A percentile compares a stretch with the other conserved stretches of the same genome.
Evolutionary conservation across 768 basidiomycete genomes (phyloP).

Genomic region (Xerocomus spinulosus): DNA sequence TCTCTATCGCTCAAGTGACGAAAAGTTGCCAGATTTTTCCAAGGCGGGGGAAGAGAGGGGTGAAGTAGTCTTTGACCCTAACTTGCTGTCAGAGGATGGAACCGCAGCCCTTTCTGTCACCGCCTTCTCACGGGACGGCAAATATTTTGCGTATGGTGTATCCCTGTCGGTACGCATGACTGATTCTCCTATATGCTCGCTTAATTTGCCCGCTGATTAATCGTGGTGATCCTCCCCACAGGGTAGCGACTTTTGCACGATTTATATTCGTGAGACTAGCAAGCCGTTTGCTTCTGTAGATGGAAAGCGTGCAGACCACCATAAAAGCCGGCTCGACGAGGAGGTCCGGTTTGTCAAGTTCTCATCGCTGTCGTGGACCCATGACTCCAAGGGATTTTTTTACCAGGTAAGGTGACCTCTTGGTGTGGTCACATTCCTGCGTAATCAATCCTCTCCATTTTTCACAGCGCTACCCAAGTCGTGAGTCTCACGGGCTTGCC

Average conservation of each 20-base stretch:
- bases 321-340: constrained; percentile 54
- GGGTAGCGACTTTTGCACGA: constrained; percentile 71
- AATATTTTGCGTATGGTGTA: constrained; percentile 74
- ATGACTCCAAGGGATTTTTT: constrained; percentile 79
- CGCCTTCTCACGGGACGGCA: constrained; percentile 61
- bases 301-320: constrained; percentile 37
- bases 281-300: constrained; percentile 47
- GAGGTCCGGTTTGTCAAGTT: constrained; percentile 76
- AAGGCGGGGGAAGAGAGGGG: constrained; percentile 41
- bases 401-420: constrained; percentile 50
- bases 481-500: constrained; percentile 40
- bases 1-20: constrained; percentile 55
- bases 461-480: constrained; percentile 53
- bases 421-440: neutral
- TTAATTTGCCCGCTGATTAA: constrained; percentile 1
- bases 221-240: constrained; percentile 20
- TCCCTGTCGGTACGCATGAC: constrained; percentile 55
- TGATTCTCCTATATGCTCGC: constrained; percentile 1
- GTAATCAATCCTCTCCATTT: neutral
- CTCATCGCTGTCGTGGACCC: constrained; percentile 66
- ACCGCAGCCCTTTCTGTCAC: constrained; percentile 57
- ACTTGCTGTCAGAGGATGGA: constrained; percentile 67
- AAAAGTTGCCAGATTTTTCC: constrained; percentile 50
- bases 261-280: constrained; percentile 62
- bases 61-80: constrained; percentile 81